Evolutionary conservation across 768 basidiomycete genomes (phyloP), one percentile per base, ranked within the genome.

Genomic region (Dioszegia aurantiaca): DNA sequence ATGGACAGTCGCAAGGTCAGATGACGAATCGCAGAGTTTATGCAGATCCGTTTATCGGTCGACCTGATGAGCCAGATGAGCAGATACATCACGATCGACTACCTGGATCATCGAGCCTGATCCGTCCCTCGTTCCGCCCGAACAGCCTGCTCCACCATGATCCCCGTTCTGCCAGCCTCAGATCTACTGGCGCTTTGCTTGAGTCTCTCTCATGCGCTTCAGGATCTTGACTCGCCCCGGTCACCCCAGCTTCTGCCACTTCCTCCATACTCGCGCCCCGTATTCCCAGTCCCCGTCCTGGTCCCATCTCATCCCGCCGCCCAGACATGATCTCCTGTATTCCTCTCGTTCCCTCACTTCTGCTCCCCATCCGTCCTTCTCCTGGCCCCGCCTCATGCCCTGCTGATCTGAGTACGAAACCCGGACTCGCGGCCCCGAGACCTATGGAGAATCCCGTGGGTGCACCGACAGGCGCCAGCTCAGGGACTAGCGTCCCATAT

Each of bases 381-480:
- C 51, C 59, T 30, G 11, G 24, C 54, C 33, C 52, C 45, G 14
- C 8, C 41, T 36, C 57, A 16, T 12, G 17, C 19, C 26, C 9
- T 28, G 14, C 62, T 4, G 59, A 55, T 1, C 75, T 61, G 23
- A 75, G 54, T 8, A 72, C 66, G 55, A 78, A 78, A 10, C 77
- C 77, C 9, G 77, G 77, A 45, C 67, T 70, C 23, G 74, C 65
- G 6, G 77, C 74, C 33, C 75, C 76, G 30, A 78, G 55, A 9
- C 77, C 77, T 28, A 78, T 78, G 0, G 65, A 61, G 67, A 78
- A 77, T 0, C 74, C 74, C 6, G 73, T 69, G 1, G 72, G 75
- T 2, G 70, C 60, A 2, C 70, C 70, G 8, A 54, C 57, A 1
- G 70, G 70, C 19, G 65, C 61, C 16, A 69, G 49, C 30, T 76